Evolutionary conservation across 1,139 yeast genomes (phyloP).

Genomic region (Hanseniaspora uvarum): DNA sequence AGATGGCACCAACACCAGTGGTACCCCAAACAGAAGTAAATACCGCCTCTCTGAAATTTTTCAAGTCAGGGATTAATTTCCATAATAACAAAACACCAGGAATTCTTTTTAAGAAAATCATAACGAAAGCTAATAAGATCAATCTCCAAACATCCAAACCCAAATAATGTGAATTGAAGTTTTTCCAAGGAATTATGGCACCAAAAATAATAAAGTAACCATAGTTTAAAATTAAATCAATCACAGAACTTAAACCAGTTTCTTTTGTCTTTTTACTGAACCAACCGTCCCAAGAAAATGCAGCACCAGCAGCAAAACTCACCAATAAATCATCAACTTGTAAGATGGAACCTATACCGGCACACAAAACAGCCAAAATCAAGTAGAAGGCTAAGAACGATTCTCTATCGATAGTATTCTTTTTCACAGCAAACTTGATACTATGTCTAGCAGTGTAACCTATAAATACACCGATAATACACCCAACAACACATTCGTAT

Average conservation of each 20-base stretch:
- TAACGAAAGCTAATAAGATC: constrained; percentile 28
- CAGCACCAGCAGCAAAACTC: constrained; percentile 30
- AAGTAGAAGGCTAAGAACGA: constrained; percentile 26
- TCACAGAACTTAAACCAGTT: constrained; percentile 7
- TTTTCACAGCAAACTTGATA: constrained; percentile 23
- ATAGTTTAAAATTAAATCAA: constrained; percentile 32
- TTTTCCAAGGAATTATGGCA: constrained; percentile 33
- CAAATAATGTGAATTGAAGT: constrained; percentile 23
- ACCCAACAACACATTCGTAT: constrained; percentile 33
- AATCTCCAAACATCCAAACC: constrained; percentile 31
- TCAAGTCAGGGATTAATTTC: constrained; percentile 33
- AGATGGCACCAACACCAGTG: constrained; percentile 38
- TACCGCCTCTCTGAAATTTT: constrained; percentile 34
- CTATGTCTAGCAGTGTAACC: constrained; percentile 30
- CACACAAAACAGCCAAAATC: constrained; percentile 26
- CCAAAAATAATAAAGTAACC: constrained; percentile 34
- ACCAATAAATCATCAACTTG: constrained; percentile 36
- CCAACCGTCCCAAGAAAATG: constrained; percentile 32
- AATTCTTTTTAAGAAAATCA: constrained; percentile 32
- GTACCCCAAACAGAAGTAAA: constrained; percentile 40
- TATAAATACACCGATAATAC: constrained; percentile 30
- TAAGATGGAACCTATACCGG: constrained; percentile 33
- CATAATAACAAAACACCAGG: constrained; percentile 32
- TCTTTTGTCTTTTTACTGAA: constrained; percentile 26
- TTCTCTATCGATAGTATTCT: constrained; percentile 26